These are phyloP conservation scores for Rubus idaeus DNA, from an alignment of 306 rosid genomes.

Conservation along the genomic window DNA sequence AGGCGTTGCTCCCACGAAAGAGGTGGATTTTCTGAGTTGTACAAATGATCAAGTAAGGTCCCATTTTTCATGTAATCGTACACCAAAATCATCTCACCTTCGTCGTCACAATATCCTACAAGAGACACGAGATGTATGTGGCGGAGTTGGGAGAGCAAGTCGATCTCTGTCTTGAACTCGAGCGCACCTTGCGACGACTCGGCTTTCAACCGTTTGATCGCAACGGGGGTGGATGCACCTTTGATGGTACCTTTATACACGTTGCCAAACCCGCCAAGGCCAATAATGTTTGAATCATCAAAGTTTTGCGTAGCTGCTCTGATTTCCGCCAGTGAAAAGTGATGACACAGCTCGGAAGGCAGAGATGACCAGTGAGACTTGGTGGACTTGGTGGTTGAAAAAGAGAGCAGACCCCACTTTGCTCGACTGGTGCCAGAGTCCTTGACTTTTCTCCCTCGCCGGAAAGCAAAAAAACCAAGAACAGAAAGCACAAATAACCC, in stretches of 20 bases:
- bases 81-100: background rate
- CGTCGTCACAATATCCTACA: constrained; percentile 18
- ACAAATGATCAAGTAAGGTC: constrained; percentile 17
- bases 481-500: background rate
- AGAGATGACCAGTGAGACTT: constrained; percentile 14
- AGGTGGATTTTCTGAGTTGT: background rate
- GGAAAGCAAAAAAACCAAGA: background rate
- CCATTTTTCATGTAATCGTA: constrained; percentile 25
- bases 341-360: too few species aligned
- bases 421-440: background rate
- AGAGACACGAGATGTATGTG: constrained; percentile 25
- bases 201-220: constrained; percentile 26
- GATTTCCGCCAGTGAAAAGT: background rate
- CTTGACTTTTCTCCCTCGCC: background rate
- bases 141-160: constrained; percentile 21
- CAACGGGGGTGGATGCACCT: constrained; percentile 15
- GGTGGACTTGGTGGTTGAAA: constrained; percentile 5
- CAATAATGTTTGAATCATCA: constrained; percentile 10
- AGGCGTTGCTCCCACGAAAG: background rate
- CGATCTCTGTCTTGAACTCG: constrained; percentile 17
- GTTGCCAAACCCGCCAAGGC: background rate
- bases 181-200: constrained; percentile 21
- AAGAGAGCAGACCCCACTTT: background rate
- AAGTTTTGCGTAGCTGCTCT: constrained; percentile 37
- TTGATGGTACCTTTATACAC: background rate